Conservation (phyloP, 2,329 filamentous ascomycete species). For the Tolypocladium guangdongense region DNA sequence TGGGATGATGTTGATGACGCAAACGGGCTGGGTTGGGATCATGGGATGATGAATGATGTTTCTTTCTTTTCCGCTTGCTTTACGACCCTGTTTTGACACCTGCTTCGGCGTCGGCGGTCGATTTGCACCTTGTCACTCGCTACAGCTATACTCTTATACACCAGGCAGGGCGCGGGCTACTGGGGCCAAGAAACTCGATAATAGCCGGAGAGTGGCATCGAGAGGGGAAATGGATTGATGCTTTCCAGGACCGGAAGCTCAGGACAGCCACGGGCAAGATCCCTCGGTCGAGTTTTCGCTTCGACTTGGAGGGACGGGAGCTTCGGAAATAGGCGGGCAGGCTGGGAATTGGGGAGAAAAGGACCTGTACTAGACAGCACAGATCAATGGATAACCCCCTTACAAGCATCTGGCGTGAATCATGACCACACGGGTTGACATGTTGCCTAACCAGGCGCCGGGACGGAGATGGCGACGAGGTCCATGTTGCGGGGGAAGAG, state of each 20-base stretch:
- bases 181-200: background rate
- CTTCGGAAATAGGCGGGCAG: background rate
- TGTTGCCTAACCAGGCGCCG: too few relatives aligned
- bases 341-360: background rate
- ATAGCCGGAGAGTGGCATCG: background rate
- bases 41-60: constrained; percentile 2
- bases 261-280: background rate
- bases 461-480: too few relatives aligned
- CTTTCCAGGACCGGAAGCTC: background rate
- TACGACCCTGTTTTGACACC: background rate
- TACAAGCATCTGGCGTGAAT: background rate
- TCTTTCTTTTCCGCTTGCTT: background rate
- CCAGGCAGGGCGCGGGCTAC: background rate
- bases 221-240: background rate
- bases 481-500: too few relatives aligned
- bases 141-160: background rate
- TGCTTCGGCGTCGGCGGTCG: background rate
- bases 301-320: background rate
- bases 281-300: background rate
- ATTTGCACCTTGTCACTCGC: background rate
- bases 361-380: background rate
- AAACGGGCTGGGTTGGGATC: background rate
- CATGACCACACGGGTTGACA: background rate
- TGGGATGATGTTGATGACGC: constrained; percentile 1
- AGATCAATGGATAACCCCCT: background rate